Evolutionary conservation across 139 green algal species (phyloP).

Genomic region (Chlorella vulgaris): DNA sequence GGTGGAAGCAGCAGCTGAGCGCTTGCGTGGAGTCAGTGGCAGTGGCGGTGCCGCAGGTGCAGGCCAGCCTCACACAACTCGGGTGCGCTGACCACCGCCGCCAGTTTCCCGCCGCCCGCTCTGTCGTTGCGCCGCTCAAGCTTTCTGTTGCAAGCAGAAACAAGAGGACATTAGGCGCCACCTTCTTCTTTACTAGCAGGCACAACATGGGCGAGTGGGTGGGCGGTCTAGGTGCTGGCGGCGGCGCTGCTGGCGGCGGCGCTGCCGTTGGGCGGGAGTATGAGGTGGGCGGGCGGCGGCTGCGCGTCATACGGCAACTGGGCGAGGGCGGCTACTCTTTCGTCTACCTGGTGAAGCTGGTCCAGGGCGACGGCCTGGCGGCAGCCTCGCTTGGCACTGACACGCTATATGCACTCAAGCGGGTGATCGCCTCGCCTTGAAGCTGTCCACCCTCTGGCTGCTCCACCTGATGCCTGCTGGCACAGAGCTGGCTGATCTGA

Average conservation of each 20-base stretch:
- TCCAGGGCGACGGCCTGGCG: conserved; percentile 16
- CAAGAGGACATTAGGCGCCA: no score
- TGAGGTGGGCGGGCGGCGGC: conserved; percentile 22
- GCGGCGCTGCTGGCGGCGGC: neutral
- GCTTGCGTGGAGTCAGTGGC: conserved; percentile 1
- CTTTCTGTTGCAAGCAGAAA: no score
- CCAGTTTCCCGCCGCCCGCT: neutral
- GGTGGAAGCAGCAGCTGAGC: neutral
- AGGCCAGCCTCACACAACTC: conserved; percentile 1
- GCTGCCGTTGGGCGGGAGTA: conserved; percentile 1
- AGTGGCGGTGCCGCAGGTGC: neutral
- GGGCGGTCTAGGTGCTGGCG: neutral
- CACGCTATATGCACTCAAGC: conserved; percentile 55
- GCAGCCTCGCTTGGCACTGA: neutral
- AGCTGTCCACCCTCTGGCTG: no score
- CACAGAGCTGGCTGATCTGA: no score
- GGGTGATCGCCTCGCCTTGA: no score
- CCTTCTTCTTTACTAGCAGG: no score
- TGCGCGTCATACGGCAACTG: conserved; percentile 53
- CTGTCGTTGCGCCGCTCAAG: no score
- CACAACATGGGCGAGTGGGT: conserved; percentile 7
- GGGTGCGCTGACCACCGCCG: no score
- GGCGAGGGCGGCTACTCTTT: conserved; percentile 85
- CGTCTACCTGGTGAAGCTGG: conserved; percentile 70
- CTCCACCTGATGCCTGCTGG: no score